These are phyloP conservation scores for Aspergillus sclerotiicarbonarius DNA, from an alignment of 495 filamentous ascomycete species.

Conservation along the genomic window DNA sequence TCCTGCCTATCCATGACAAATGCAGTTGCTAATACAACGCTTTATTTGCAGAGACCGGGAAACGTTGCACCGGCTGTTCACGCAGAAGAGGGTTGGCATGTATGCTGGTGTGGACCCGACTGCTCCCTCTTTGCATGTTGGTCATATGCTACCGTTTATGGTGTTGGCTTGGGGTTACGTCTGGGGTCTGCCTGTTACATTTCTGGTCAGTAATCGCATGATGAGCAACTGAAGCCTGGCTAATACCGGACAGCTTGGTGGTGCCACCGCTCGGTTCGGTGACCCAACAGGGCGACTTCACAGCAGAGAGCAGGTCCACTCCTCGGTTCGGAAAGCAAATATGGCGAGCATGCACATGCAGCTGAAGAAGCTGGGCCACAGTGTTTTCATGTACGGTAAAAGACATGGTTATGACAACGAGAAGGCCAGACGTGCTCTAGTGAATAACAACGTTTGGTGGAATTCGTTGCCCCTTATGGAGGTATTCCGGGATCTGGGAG, in stretches of 20 bases:
- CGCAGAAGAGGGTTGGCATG: slow-evolving; percentile 64
- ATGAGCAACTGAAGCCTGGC: neutral
- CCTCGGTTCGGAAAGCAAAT: slow-evolving; percentile 60
- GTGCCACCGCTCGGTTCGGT: slow-evolving; percentile 80
- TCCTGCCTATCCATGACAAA: neutral
- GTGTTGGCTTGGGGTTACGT: slow-evolving; percentile 90
- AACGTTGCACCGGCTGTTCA: slow-evolving; percentile 68
- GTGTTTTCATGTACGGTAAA: slow-evolving; percentile 61
- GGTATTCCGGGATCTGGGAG: slow-evolving; percentile 68
- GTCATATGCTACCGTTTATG: slow-evolving; percentile 93
- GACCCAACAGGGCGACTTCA: slow-evolving; percentile 79
- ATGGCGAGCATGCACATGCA: slow-evolving; percentile 77
- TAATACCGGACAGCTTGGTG: slow-evolving; percentile 59
- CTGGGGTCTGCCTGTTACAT: slow-evolving; percentile 71
- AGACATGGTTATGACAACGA: slow-evolving; percentile 60
- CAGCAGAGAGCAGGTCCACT: slow-evolving; percentile 58
- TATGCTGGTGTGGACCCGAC: slow-evolving; percentile 95
- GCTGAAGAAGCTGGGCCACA: slow-evolving; percentile 70
- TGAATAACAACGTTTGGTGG: slow-evolving; percentile 83
- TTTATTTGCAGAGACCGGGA: slow-evolving; percentile 51
- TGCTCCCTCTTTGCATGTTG: slow-evolving; percentile 84
- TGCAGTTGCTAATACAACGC: slow-evolving; percentile 3
- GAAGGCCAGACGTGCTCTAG: slow-evolving; percentile 57
- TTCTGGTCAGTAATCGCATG: slow-evolving; percentile 51
- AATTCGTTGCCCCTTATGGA: slow-evolving; percentile 66